A percentile compares a stretch with the other conserved stretches of the same genome.
These are phyloP conservation scores for Talaromyces proteolyticus DNA, from an alignment of 495 filamentous ascomycete species.

Conservation along the genomic window DNA sequence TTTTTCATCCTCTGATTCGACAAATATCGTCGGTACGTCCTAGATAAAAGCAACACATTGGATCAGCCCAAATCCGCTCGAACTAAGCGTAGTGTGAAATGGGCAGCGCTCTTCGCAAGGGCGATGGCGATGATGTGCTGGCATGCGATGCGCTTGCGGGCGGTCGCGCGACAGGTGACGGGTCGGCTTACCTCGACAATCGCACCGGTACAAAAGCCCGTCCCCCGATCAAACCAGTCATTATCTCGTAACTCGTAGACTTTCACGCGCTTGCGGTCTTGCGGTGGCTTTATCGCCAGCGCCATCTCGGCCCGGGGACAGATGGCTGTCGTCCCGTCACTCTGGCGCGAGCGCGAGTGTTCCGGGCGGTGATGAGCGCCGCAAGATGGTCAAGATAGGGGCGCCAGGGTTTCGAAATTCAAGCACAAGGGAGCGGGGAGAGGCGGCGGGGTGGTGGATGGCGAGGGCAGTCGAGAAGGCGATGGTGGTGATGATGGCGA, in stretches of 20 bases:
- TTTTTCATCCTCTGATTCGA: conserved; percentile 89
- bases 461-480: conserved; percentile 7
- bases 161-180: conserved; percentile 1
- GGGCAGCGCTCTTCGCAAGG: no score
- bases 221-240: conserved; percentile 98
- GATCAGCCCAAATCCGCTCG: no score
- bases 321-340: conserved; percentile 33
- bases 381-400: neutral
- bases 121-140: no score
- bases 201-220: conserved; percentile 85
- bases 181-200: conserved; percentile 63
- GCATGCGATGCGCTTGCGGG: conserved; percentile 8
- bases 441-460: neutral
- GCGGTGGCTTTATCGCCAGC: conserved; percentile 73
- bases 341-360: conserved; percentile 31
- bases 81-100: no score
- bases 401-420: neutral
- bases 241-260: conserved; percentile 97
- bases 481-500: conserved; percentile 21
- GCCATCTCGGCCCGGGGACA: conserved; percentile 58
- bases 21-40: conserved; percentile 82
- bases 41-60: conserved; percentile 20
- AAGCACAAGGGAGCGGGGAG: conserved; percentile 1
- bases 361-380: conserved; percentile 12
- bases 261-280: conserved; percentile 95